These are phyloP conservation scores for Vaccinium macrocarpon DNA, from an alignment of 148 eudicot species.

Conservation along the genomic window DNA sequence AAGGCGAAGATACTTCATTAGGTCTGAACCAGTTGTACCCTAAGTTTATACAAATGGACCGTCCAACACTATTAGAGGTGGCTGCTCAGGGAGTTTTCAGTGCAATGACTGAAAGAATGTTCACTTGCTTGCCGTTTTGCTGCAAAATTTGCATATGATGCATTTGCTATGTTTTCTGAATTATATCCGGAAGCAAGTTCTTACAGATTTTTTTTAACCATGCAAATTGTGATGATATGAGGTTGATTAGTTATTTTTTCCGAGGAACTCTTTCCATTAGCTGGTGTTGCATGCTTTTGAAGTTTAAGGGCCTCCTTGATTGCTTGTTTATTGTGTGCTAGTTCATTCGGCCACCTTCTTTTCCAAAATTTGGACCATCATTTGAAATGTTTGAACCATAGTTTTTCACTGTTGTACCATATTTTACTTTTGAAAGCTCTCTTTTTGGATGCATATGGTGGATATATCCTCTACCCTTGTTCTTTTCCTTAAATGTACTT, in stretches of 20 bases:
- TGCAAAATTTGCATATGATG: background rate
- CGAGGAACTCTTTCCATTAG: background rate
- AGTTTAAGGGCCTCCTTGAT: slow-evolving; percentile 1
- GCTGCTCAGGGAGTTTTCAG: background rate
- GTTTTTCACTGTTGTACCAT: background rate
- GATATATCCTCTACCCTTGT: background rate
- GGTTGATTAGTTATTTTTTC: background rate
- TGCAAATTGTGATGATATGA: background rate
- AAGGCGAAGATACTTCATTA: background rate
- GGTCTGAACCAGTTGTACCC: background rate
- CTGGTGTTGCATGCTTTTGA: background rate
- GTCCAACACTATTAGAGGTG: background rate
- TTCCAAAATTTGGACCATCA: background rate
- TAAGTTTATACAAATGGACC: background rate
- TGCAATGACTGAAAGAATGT: background rate
- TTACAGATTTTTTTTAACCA: background rate
- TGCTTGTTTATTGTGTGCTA: background rate
- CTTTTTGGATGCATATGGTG: background rate
- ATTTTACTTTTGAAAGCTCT: slow-evolving; percentile 3
- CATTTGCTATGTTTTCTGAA: background rate
- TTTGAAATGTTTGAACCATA: background rate
- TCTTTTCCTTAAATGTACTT: background rate
- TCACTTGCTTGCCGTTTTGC: background rate
- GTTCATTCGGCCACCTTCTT: background rate
- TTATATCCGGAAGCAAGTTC: background rate